phyloP scores from a whole-genome alignment of 2,329 filamentous ascomycete species.

The Pseudocercospora musae region DNA sequence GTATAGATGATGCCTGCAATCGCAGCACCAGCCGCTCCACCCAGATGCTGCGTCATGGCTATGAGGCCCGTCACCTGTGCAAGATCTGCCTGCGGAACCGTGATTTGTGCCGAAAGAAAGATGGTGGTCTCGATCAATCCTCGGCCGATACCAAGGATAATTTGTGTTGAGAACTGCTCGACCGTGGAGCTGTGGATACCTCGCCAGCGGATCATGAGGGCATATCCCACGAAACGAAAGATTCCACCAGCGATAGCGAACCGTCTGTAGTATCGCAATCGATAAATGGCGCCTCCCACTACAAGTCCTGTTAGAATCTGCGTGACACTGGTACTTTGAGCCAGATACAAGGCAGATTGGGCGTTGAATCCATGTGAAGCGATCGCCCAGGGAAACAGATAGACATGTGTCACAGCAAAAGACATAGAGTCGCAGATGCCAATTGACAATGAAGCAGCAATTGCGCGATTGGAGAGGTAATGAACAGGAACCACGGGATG shows the following conservation, averaged over 20 bases:
- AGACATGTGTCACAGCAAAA: too few relatives aligned
- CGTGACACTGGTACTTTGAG: too few relatives aligned
- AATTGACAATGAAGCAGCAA: too few relatives aligned
- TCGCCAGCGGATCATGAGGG: conserved; percentile 44
- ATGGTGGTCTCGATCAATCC: conserved; percentile 44
- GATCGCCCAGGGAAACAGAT: too few relatives aligned
- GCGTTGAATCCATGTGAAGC: too few relatives aligned
- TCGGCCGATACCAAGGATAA: conserved; percentile 48
- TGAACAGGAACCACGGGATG: conserved; percentile 47
- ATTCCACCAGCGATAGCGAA: conserved; percentile 41
- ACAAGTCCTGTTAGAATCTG: conserved; percentile 37
- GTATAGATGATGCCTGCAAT: conserved; percentile 53
- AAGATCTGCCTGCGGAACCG: conserved; percentile 46
- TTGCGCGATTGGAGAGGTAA: conserved; percentile 42
- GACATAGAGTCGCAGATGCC: too few relatives aligned
- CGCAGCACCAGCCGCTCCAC: conserved; percentile 28
- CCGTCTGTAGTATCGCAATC: conserved; percentile 47
- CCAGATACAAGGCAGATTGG: too few relatives aligned
- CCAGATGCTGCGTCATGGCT: conserved; percentile 23
- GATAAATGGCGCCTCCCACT: conserved; percentile 44
- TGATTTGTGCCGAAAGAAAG: conserved; percentile 35
- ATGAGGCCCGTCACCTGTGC: conserved; percentile 49
- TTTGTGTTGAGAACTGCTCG: conserved; percentile 49
- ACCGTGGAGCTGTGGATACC: conserved; percentile 37
- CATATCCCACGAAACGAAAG: conserved; percentile 49